Evolutionary conservation across 2,329 filamentous ascomycete species (phyloP).

Genomic region (Trichoderma sp.): DNA sequence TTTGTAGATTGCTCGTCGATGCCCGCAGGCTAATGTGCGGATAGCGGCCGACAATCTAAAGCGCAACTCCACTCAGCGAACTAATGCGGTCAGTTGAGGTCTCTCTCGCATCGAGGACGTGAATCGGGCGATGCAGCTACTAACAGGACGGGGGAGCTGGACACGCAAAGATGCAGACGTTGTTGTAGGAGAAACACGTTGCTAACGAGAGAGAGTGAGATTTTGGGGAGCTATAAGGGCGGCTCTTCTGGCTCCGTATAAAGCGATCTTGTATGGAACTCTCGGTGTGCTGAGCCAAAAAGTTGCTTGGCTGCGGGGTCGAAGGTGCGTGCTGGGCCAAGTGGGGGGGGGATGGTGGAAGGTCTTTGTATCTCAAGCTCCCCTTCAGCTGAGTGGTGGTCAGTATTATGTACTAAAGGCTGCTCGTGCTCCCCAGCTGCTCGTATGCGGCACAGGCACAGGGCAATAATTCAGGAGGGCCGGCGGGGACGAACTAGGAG

Average conservation of each 20-base stretch:
- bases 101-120: not conserved
- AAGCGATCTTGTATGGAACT: constrained; percentile 2
- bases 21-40: constrained; percentile 24
- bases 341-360: constrained; percentile 17
- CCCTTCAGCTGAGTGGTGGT: constrained; percentile 8
- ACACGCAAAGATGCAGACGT: not conserved
- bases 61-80: constrained; percentile 19
- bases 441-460: not conserved
- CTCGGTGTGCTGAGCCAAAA: constrained; percentile 20
- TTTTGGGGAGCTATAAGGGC: not conserved
- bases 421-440: not conserved
- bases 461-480: constrained; percentile 21
- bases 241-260: not conserved
- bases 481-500: constrained; percentile 18
- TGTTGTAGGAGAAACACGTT: not conserved
- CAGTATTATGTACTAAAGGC: not conserved
- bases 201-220: not conserved
- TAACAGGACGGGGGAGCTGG: not conserved
- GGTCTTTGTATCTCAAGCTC: constrained; percentile 8
- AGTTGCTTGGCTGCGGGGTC: constrained; percentile 25
- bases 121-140: not conserved
- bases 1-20: constrained; percentile 16
- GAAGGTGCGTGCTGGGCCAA: constrained; percentile 13
- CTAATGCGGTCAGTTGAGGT: constrained; percentile 20
- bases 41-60: constrained; percentile 7